These are phyloP conservation scores for Colletotrichum nymphaeae DNA, from an alignment of 2,329 filamentous ascomycete genomes.

Conservation along the genomic window DNA sequence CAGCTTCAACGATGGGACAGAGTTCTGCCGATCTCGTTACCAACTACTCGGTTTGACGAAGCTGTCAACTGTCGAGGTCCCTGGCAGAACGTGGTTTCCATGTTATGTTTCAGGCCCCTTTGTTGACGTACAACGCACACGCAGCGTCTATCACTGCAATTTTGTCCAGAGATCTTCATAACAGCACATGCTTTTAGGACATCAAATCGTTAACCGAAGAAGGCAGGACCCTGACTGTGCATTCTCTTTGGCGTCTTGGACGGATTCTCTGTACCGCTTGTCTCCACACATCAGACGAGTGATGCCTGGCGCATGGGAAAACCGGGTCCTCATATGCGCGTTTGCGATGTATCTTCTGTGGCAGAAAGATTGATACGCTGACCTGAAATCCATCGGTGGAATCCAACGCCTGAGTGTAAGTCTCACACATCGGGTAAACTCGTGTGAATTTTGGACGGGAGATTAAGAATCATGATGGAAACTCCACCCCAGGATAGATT, in stretches of 20 bases:
- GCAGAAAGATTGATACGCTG: not conserved
- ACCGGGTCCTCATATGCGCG: slow-evolving; percentile 3
- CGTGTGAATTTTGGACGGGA: not conserved
- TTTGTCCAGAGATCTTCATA: slow-evolving; percentile 22
- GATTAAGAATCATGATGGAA: not conserved
- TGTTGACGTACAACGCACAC: not conserved
- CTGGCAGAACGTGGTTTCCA: slow-evolving; percentile 20
- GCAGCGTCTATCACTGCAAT: not conserved
- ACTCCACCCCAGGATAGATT: not conserved
- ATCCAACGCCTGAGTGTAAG: not conserved
- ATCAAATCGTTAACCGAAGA: slow-evolving; percentile 2
- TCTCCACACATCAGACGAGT: slow-evolving; percentile 20
- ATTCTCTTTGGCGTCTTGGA: slow-evolving; percentile 9
- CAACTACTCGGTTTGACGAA: not conserved
- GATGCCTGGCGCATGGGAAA: slow-evolving; percentile 21
- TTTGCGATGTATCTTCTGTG: not conserved
- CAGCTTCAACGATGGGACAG: not conserved
- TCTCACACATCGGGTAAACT: not conserved
- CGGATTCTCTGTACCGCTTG: not conserved
- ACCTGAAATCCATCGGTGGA: not conserved
- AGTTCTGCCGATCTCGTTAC: not conserved
- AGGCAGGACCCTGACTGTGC: slow-evolving; percentile 30
- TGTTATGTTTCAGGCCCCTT: not conserved
- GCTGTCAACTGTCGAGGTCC: not conserved
- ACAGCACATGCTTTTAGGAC: not conserved